Evolutionary conservation across 257 asterid species (phyloP), one percentile per base, ranked within the genome.

Genomic region (Parsonsia alboflavescens): DNA sequence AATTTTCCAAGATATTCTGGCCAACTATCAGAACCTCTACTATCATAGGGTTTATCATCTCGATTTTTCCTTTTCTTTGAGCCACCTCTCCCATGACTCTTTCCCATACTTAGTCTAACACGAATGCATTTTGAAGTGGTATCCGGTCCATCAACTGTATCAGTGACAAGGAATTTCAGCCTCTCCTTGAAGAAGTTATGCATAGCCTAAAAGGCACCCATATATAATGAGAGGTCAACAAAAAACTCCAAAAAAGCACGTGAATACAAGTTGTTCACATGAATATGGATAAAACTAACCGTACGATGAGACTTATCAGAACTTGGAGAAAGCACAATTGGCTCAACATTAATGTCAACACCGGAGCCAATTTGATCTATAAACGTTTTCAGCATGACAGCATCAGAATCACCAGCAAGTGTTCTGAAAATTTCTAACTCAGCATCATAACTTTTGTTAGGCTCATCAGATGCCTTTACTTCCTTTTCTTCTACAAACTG

Each of bases 101-200:
- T 78, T 70, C 91, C 92, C 67, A 84, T 80, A 82, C 84, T 83
- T 77, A 87, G 76, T 77, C 97, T 87, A 80, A 94, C 96, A 75
- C 99, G 97, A 68, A 94, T 82, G 80, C 96, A 89, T 79, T 94
- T 94, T 76, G 99, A 88, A 72, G 81, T 78, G 79, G 85, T 79
- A 79, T 94, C 96, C 19, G 92, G 85, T 73, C 96, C 97, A 83
- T 94, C 99, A 62, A 92, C 77, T 12, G 96, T 89, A 89, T 94
- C 99, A 42, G 98, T 88, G 58, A 92, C 96, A 73, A 94, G 92
- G 84, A 94, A 89, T 36, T 86, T 92, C 87, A 94, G 65, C 75
- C 78, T 87, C 87, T 92, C 93, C 85, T 94, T 94, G 88, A 94
- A 92, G 86, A 92, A 92, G 84, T 89, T 90, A 79, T 94, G 99